A percentile compares a stretch with the other conserved stretches of the same genome.
These are phyloP conservation scores for Acephala macrosclerotiorum DNA, from an alignment of 2,329 filamentous ascomycete genomes.

Conservation along the genomic window DNA sequence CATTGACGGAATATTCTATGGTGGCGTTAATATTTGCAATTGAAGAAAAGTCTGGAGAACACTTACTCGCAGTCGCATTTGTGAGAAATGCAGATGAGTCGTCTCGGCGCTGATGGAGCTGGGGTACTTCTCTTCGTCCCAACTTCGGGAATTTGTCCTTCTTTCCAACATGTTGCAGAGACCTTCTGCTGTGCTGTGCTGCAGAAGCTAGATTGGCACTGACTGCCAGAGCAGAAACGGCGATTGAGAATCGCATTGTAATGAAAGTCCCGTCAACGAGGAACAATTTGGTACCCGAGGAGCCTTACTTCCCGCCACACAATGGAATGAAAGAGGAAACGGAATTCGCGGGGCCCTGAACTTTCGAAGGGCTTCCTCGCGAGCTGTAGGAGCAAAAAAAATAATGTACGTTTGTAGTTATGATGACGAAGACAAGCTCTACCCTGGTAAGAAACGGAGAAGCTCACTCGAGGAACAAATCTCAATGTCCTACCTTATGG, in stretches of 20 bases:
- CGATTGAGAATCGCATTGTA: constrained; percentile 35
- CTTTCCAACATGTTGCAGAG: constrained; percentile 37
- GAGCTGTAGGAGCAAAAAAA: background rate
- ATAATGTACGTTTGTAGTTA: background rate
- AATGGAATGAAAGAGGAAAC: background rate
- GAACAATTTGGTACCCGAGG: background rate
- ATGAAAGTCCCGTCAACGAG: background rate
- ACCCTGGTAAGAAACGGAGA: background rate
- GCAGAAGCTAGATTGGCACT: constrained; percentile 28
- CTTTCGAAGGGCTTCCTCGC: background rate
- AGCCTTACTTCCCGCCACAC: too few relatives aligned
- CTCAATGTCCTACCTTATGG: background rate
- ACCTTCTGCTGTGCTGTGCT: constrained; percentile 32
- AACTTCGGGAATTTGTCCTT: constrained; percentile 28
- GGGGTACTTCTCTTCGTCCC: constrained; percentile 20
- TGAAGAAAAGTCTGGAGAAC: background rate
- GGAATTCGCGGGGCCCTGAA: background rate
- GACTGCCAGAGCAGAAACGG: constrained; percentile 34
- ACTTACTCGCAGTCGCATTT: constrained; percentile 38
- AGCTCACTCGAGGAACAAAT: constrained; percentile 1
- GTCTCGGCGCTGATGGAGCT: constrained; percentile 20
- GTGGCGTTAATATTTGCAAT: background rate
- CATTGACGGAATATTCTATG: constrained; percentile 69
- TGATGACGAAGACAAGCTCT: background rate
- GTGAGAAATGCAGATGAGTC: constrained; percentile 35